These are phyloP conservation scores for Gynochthodes officinalis DNA, from an alignment of 257 asterid species.

Conservation along the genomic window DNA sequence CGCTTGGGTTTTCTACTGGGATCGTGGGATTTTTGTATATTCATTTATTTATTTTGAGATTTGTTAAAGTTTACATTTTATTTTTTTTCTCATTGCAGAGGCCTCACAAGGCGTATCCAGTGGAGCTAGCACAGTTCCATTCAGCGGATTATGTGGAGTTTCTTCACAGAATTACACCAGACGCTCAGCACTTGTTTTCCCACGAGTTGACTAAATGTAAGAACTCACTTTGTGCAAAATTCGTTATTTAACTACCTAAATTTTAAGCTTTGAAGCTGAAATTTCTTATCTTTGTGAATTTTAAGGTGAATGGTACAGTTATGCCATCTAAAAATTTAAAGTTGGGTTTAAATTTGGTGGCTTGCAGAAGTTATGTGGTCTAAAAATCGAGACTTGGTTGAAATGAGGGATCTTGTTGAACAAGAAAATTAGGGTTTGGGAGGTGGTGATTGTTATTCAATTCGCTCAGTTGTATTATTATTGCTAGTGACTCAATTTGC, in stretches of 20 bases:
- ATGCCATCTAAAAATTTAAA: neutral
- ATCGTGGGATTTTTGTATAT: neutral
- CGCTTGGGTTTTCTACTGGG: neutral
- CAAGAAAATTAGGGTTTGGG: neutral
- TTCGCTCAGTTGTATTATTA: neutral
- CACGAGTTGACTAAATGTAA: constrained; percentile 70
- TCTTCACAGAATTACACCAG: constrained; percentile 81
- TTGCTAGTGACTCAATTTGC: neutral
- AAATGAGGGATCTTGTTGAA: too few relatives aligned
- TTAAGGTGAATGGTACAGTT: neutral
- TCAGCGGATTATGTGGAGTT: constrained; percentile 95
- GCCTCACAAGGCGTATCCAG: constrained; percentile 97
- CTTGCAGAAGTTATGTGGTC: too few relatives aligned
- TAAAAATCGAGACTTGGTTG: too few relatives aligned
- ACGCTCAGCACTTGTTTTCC: constrained; percentile 51
- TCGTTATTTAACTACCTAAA: neutral
- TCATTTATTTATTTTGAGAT: too few relatives aligned
- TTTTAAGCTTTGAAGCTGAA: neutral
- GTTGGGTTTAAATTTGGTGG: neutral
- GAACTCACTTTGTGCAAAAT: constrained; percentile 6
- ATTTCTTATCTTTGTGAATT: neutral
- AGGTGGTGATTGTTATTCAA: neutral
- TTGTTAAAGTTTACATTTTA: neutral
- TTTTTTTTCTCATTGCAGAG: constrained; percentile 49
- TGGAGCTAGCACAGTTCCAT: constrained; percentile 98